Base-by-base conservation (phyloP, 2,329 filamentous ascomycete genomes). In the Aspergillus fijiensis region DNA sequence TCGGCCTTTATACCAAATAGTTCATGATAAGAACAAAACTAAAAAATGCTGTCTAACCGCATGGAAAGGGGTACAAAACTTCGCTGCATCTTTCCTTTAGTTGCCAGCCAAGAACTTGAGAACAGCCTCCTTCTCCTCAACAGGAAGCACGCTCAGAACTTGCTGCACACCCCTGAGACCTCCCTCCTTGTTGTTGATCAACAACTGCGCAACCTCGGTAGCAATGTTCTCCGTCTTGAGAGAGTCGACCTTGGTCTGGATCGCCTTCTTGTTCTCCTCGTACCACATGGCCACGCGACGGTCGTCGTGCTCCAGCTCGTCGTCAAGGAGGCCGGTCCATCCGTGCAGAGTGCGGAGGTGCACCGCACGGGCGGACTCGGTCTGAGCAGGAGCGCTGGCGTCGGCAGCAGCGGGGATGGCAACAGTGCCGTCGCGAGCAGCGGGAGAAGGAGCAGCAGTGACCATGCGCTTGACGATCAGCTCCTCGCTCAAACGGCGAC, bases 401-500 rank as follows among this genome's bases (percentile, higher is more conserved):
- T 45, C 39, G 66, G 59, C 70, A 65, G 74, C 71, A 70, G 69
- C 72, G 67, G 62, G 81, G 70, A 74, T 76, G 70, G 73, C 83
- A 73, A 77, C 66, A 69, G 71, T 59, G 75, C 71, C 67, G 66
- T 72, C 65, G 61, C 66, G 67, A 55, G 73, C 71, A 55, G 66
- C 62, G 77, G 51, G 80, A 72, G 39, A 74, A 66, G 60, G 74
- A 66, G 71, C 76, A 66, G 62, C 82, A 66, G 73, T 75, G 67
- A 72, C 82, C 85, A 99, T 91, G 79, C 92, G 92, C 81, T 93
- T 95, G 76, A 99, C 85, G 70, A 99, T 92, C 78, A 96, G 91
- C 81, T 99, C 95, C 81, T 99, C 95, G 79, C 96, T 98, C 74
- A 99, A 85, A 80, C 95, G 88, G 75, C 95, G 90, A 78, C 96